phyloP scores from a whole-genome alignment of 2,329 filamentous ascomycete genomes.

The Aspergillus novoparasiticus region DNA sequence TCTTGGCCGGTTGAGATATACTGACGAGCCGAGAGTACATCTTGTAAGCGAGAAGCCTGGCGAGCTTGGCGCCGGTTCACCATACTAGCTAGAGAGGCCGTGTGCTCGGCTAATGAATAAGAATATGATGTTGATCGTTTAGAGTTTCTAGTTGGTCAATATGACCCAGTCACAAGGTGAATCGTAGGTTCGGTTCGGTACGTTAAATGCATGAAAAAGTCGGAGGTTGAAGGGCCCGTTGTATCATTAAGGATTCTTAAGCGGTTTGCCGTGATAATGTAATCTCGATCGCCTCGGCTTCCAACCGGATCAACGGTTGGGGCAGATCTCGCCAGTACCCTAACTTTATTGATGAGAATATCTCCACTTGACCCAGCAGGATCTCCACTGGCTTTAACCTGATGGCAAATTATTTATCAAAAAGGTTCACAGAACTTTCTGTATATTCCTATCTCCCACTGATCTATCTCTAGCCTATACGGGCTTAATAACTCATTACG shows the following conservation, averaged over 20 bases:
- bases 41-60: neutral
- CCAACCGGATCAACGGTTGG: neutral
- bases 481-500: neutral
- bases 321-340: neutral
- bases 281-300: conserved; percentile 1
- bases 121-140: neutral
- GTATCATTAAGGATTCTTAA: neutral
- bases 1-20: neutral
- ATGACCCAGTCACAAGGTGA: neutral
- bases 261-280: neutral
- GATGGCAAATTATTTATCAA: too few species aligned
- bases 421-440: too few species aligned
- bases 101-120: neutral
- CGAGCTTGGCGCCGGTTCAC: neutral
- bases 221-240: too few species aligned
- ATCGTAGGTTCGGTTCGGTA: neutral
- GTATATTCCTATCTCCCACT: neutral
- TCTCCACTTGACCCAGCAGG: neutral
- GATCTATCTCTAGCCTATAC: neutral
- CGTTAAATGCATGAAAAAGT: neutral
- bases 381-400: neutral
- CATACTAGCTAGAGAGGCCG: neutral
- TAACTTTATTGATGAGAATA: neutral
- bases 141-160: neutral
- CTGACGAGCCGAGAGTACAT: neutral